These are phyloP conservation scores for Tolypocladium pustulatum DNA, from an alignment of 2,329 filamentous ascomycete genomes.

Conservation along the genomic window DNA sequence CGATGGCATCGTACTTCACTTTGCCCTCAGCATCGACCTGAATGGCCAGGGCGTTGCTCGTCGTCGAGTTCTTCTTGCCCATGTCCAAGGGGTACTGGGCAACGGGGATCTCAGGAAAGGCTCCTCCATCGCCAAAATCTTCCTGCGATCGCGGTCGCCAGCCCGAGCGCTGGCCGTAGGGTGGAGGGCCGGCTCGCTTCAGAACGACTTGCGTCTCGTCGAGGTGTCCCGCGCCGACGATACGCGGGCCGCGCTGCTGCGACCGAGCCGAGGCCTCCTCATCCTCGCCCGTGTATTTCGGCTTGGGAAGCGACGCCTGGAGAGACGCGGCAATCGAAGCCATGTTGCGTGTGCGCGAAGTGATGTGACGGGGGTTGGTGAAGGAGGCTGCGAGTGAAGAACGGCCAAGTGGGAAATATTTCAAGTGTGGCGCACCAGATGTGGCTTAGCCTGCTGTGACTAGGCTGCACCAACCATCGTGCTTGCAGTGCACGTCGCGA, in stretches of 20 bases:
- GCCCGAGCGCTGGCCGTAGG: constrained; percentile 77
- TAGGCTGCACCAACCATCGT: neutral
- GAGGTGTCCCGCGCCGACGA: constrained; percentile 68
- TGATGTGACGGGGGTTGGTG: constrained; percentile 11
- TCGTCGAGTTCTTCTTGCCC: constrained; percentile 65
- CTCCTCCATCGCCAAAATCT: constrained; percentile 92
- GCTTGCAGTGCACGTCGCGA: neutral
- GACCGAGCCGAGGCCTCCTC: constrained; percentile 66
- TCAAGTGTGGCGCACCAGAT: constrained; percentile 16
- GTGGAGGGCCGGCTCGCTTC: constrained; percentile 72
- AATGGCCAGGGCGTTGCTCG: constrained; percentile 81
- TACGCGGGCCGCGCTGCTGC: constrained; percentile 69
- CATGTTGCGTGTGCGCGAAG: constrained; percentile 31
- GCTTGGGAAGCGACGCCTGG: constrained; percentile 72
- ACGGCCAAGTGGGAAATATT: constrained; percentile 17
- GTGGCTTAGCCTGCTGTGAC: constrained; percentile 16
- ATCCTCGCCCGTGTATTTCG: constrained; percentile 82
- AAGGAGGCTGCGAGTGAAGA: constrained; percentile 2
- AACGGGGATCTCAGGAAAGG: constrained; percentile 86
- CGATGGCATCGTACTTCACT: constrained; percentile 94
- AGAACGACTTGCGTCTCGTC: constrained; percentile 80
- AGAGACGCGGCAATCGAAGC: constrained; percentile 61
- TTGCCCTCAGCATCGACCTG: constrained; percentile 88
- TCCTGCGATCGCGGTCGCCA: constrained; percentile 85
- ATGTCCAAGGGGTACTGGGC: constrained; percentile 95